Evolutionary conservation across 352 stramenopile genomes (phyloP).

Genomic region (Globisporangium cylindrosporum): DNA sequence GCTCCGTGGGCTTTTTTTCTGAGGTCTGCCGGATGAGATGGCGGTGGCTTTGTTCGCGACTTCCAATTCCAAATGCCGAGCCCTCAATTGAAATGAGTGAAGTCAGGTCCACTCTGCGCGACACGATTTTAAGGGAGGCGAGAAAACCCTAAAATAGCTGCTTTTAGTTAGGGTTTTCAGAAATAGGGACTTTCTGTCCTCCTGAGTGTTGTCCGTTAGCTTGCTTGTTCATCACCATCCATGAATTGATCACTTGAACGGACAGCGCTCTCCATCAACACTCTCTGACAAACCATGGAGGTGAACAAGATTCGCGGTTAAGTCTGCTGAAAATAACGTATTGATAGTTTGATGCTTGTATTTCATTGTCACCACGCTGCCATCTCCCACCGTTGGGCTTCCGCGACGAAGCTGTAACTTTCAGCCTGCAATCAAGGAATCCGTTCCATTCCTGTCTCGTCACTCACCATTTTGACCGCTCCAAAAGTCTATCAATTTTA

Average conservation of each 20-base stretch:
- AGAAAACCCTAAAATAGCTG: not conserved
- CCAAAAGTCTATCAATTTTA: not conserved
- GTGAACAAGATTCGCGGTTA: not conserved
- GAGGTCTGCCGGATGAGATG: not conserved
- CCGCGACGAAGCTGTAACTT: not conserved
- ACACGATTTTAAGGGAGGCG: not conserved
- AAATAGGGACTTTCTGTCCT: not conserved
- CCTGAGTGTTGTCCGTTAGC: not conserved
- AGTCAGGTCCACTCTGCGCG: not conserved
- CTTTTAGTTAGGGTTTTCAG: not conserved
- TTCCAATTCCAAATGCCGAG: not conserved
- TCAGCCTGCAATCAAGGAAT: not conserved
- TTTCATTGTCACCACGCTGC: not conserved
- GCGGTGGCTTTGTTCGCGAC: conserved; percentile 3
- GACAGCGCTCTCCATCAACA: not conserved
- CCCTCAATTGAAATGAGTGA: not conserved
- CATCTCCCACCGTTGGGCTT: not conserved
- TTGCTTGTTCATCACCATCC: not conserved
- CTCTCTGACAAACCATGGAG: not conserved
- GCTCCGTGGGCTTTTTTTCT: not conserved
- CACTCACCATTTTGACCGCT: not conserved
- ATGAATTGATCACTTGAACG: not conserved
- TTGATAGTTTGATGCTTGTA: too few species aligned
- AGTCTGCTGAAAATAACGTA: too few species aligned
- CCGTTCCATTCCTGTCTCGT: not conserved